Conservation (phyloP, 1,139 yeast species). For the Taphrina confusa region DNA sequence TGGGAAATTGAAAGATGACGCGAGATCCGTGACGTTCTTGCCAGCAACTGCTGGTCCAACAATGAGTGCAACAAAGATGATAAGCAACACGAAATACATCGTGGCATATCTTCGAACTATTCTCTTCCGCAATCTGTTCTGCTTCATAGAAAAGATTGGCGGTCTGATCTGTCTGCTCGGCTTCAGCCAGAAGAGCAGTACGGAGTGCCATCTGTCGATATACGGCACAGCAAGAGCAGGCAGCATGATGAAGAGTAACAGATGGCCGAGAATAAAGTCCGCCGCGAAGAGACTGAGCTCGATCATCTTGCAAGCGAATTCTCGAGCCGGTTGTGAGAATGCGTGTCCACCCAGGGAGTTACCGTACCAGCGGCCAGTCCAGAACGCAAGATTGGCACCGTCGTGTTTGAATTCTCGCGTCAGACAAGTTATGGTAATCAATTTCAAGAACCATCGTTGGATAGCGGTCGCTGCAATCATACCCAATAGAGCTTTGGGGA, state of each 20-base stretch:
- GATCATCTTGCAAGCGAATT: constrained; percentile 87
- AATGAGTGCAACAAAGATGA: constrained; percentile 71
- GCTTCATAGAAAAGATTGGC: constrained; percentile 95
- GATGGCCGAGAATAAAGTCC: constrained; percentile 89
- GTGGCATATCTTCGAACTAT: constrained; percentile 95
- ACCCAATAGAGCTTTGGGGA: constrained; percentile 85
- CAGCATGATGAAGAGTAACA: constrained; percentile 81
- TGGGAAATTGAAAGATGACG: constrained; percentile 10
- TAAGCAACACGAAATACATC: constrained; percentile 70
- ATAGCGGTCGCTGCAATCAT: constrained; percentile 78
- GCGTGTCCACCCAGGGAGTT: constrained; percentile 95
- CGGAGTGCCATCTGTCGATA: constrained; percentile 97
- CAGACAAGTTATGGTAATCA: constrained; percentile 72
- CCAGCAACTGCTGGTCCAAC: constrained; percentile 87
- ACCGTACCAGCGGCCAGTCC: constrained; percentile 99
- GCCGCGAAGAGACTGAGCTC: constrained; percentile 97
- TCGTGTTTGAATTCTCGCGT: constrained; percentile 98
- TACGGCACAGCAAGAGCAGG: constrained; percentile 84
- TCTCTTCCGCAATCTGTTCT: constrained; percentile 95
- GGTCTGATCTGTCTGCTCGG: constrained; percentile 98
- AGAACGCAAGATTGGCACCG: constrained; percentile 95
- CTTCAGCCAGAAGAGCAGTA: constrained; percentile 97
- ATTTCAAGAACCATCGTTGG: constrained; percentile 85
- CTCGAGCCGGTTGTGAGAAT: constrained; percentile 94
- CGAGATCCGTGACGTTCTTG: constrained; percentile 5